These are phyloP conservation scores for Hirschioporus abietinus DNA, from an alignment of 768 basidiomycete species.

Conservation along the genomic window DNA sequence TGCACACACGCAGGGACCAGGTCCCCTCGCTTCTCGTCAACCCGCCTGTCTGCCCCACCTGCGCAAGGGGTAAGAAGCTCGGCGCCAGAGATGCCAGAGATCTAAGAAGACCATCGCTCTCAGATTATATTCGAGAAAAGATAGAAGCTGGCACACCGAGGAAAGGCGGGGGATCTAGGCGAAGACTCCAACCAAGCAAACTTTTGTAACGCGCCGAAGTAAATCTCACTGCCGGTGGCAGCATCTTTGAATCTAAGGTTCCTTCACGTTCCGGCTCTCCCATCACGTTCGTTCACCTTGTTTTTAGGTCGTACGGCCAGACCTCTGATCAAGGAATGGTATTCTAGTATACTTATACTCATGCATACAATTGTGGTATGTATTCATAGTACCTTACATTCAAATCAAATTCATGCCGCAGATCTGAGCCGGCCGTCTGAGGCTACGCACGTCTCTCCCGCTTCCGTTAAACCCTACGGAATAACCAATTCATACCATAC, in stretches of 20 bases:
- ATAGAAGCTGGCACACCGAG: no score
- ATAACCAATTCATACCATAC: background rate
- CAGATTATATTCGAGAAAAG: no score
- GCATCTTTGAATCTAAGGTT: background rate
- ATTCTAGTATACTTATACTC: no score
- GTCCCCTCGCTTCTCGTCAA: background rate
- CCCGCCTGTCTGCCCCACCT: background rate
- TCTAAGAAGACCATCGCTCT: background rate
- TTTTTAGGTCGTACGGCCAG: background rate
- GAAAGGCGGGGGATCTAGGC: background rate
- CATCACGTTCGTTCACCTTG: background rate
- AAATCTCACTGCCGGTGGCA: no score
- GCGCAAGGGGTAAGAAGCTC: background rate
- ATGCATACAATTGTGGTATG: no score
- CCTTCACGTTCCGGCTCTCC: background rate
- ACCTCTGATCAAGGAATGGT: background rate
- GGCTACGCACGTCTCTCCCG: background rate
- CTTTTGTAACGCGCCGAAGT: no score
- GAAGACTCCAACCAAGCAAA: background rate
- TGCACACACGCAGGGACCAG: background rate
- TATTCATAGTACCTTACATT: no score
- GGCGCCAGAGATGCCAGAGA: background rate
- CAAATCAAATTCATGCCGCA: background rate
- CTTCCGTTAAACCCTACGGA: background rate
- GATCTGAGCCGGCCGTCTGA: no score